phyloP scores from a whole-genome alignment of 257 asterid species.

The Galeopsis tetrahit region DNA sequence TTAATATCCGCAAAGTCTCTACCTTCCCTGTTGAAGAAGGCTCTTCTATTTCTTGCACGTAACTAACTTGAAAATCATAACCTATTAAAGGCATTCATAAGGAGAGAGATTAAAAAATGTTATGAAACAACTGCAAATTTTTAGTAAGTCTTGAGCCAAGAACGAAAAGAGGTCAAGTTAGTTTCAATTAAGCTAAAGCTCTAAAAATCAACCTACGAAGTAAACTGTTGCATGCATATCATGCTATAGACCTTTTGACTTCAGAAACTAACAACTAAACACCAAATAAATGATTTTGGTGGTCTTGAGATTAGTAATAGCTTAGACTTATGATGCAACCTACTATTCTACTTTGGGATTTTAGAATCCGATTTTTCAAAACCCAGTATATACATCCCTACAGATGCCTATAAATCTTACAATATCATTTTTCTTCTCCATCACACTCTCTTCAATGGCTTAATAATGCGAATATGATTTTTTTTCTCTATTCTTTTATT shows the following conservation, averaged over 20 bases:
- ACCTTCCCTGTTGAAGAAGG: constrained; percentile 55
- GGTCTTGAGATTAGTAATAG: constrained; percentile 7
- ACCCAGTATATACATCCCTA: no score
- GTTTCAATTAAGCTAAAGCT: constrained; percentile 13
- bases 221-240: background rate
- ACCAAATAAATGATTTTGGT: background rate
- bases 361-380: no score
- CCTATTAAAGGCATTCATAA: constrained; percentile 49
- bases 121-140: constrained; percentile 25
- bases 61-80: constrained; percentile 71
- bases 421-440: no score
- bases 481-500: no score
- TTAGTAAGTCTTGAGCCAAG: background rate
- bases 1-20: constrained; percentile 62
- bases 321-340: background rate
- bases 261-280: background rate
- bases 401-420: no score
- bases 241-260: background rate
- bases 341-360: no score
- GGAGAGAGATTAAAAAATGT: constrained; percentile 20
- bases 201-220: background rate
- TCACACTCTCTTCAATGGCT: no score
- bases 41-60: constrained; percentile 87
- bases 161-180: background rate
- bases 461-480: no score